Base-by-base conservation (phyloP, 129 eudicot genomes). In the Escallonia rubra region DNA sequence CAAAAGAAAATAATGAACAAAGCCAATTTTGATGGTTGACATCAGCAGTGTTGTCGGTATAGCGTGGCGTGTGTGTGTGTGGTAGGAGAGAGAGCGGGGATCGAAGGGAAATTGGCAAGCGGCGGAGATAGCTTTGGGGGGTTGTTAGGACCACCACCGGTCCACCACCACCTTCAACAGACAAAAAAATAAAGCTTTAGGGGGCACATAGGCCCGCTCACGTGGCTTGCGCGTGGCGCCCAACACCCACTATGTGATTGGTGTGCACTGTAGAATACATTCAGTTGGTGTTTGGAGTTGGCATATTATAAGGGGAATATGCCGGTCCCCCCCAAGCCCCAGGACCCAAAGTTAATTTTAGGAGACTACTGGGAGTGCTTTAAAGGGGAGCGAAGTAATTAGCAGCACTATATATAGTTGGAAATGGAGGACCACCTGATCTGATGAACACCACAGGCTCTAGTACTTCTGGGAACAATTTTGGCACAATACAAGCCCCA, bases 381-480 rank as follows among this genome's bases (percentile, higher is more conserved):
- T 74, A 77, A 79, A 70, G 79, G 86, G 84, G 73, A 23, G 34
- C 34, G 34, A 23, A 23, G 34, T 23, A 23, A 23, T 23, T 23
- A 23, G 34, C 34, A 23, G 34, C 34, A 23, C 1, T 87, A 76
- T 76, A 87, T 82, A 85, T 82, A 84, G 85, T 82, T 87, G 87
- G 89, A 82, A 78, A 78, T 14, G 65, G 42, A 75, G 97, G 97
- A 90, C 97, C 97, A 90, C 97, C 66, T 74, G 73, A 72, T 72
- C 69, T 60, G 65, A 62, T 45, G 66, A 65, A 70, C 74, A 69
- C 70, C 47, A 63, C 81, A 72, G 76, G 44, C 75, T 57, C 82
- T 77, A 73, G 73, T 72, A n/a, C n/a, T n/a, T 69, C 73, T 23
- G 65, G 76, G 76, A 69, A 79, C 68, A 64, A 7, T 69, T 83